A percentile compares a stretch with the other conserved stretches of the same genome.
phyloP scores from a whole-genome alignment of 73 alveolate species.

The Paramecium tetraurelia region DNA sequence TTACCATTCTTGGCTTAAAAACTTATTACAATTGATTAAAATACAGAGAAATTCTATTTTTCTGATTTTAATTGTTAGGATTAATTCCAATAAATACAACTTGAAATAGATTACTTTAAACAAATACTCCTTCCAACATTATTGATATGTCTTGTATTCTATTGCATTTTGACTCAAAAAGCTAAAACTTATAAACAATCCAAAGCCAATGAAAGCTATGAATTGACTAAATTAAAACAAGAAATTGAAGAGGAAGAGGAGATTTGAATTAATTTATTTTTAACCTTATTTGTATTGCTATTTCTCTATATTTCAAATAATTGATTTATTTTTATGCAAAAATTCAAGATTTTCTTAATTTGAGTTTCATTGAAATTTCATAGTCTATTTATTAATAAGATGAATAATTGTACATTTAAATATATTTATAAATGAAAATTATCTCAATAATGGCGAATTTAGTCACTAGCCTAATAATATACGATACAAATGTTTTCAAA shows the following conservation, averaged over 20 bases:
- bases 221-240: background rate
- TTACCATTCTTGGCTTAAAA: background rate
- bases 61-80: background rate
- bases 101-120: background rate
- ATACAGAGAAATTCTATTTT: background rate
- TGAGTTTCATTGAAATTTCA: no score
- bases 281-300: background rate
- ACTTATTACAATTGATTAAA: background rate
- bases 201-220: background rate
- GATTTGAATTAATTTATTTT: background rate
- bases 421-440: no score
- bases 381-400: no score
- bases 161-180: background rate
- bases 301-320: no score
- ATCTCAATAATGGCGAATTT: background rate
- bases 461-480: background rate
- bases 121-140: background rate
- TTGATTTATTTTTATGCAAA: no score
- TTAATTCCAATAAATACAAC: background rate
- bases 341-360: no score
- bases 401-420: no score
- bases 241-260: background rate
- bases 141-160: background rate
- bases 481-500: background rate
- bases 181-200: background rate